Evolutionary conservation across 768 basidiomycete species (phyloP), one percentile per base, ranked within the genome.

Genomic region (Boletus rex-veris): DNA sequence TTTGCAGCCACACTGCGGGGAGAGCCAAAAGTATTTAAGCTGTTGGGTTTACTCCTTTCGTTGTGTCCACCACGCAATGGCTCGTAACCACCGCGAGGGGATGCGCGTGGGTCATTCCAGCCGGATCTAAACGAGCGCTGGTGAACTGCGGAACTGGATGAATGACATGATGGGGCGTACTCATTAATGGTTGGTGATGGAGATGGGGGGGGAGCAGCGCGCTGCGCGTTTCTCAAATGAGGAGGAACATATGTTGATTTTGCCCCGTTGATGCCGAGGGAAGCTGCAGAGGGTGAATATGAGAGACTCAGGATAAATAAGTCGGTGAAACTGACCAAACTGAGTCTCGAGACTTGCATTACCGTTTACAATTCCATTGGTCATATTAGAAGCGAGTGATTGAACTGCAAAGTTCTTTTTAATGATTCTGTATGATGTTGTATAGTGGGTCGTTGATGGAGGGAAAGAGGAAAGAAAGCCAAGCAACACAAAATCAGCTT

Each of bases 351-450:
- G 75, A 75, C 80, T 84, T 72, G 79, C 72, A 67, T 74, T 76
- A 71, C 80, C 84, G 75, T 90, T 89, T 87, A 89, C 83, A 80
- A 83, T 82, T 83, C 87, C 89, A 91, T 90, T 90, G 78, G 88
- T 85, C 89, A 91, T 91, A 89, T 86, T 80, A 78, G 71, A 68
- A 57, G 52, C 60, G 64, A 68, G 66, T 44, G 62, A 67, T 59
- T 61, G 68, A 73, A 73, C 64, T 60, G 37, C 14, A 52, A 41
- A 24, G 53, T 56, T 57, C 55, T 63, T 65, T 69, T 51, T 64
- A 24, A 24, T 38, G 15, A 14, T 38, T 36, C 35, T 36, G 35
- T 12, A 36, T 50, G 50, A 48, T 64, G 66, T 68, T 28, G 57
- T 53, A 44, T 44, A 36, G 52, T 63, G 55, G 28, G 67, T 63